Evolutionary conservation across 805 yeast species (phyloP), one percentile per base, ranked within the genome.

Genomic region (Yamadazyma kitorensis): DNA sequence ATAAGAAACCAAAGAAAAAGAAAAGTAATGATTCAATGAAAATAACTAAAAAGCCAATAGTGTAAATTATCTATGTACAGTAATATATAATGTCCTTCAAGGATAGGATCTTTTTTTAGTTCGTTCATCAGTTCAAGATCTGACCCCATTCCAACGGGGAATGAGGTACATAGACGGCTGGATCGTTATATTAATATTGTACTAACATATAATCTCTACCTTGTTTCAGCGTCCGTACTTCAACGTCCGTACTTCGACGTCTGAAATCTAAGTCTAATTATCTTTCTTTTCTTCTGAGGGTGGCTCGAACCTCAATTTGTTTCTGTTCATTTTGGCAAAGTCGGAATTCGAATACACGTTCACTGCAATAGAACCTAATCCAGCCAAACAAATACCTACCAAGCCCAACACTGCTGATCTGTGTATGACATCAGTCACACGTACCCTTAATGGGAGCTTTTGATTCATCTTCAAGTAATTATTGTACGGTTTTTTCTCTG

Each of bases 301-400:
- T n/a, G n/a, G n/a, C 6, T 54, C 57, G 46, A 65, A 68, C 23
- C 51, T 58, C 48, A 63, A 57, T 52, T 68, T 68, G 30, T 59
- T 39, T 43, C 55, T 51, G 55, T 68, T 68, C 65, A 62, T 59
- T 23, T 48, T 49, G 31, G 71, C 66, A 47, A 47, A 68, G 45
- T 68, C 72, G 17, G 70, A 64, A 54, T 68, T 68, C 43, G 63
- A 61, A 49, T 59, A 68, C 18, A 68, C 37, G 47, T 68, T 68
- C 52, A 61, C 67, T 6, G 57, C 23, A 19, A 65, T 57, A 36
- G 66, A 49, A 19, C 70, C 71, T 16, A 59, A 28, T 10, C 71
- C 72, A 34, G 61, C 59, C 33, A 60, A 59, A 44, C 67, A 61
- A 45, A 66, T 55, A 3, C 72, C 72, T 20, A 62, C 60, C 29